A percentile compares a stretch with the other conserved stretches of the same genome.
Evolutionary conservation across 495 filamentous ascomycete species (phyloP).

Genomic region (Daldinia caldariorum): DNA sequence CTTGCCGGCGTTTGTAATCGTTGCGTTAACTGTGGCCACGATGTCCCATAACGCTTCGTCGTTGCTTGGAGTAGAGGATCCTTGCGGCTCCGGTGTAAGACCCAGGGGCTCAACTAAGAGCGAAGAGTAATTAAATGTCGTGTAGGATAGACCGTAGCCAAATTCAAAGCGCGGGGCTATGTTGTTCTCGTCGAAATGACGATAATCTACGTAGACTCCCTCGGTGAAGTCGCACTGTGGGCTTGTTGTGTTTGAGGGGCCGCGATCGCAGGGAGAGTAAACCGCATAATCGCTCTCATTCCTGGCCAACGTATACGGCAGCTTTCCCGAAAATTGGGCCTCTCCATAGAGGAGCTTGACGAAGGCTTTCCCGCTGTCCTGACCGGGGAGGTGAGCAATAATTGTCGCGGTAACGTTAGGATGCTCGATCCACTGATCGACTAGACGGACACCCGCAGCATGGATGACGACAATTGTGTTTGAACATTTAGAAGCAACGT

Average conservation of each 20-base stretch:
- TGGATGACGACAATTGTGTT: constrained; percentile 73
- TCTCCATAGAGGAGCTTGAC: constrained; percentile 69
- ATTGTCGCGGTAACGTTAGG: constrained; percentile 71
- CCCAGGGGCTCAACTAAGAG: constrained; percentile 50
- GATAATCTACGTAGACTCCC: constrained; percentile 72
- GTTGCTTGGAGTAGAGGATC: constrained; percentile 57
- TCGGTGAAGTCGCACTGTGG: constrained; percentile 72
- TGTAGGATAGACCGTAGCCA: constrained; percentile 76
- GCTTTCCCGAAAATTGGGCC: constrained; percentile 67
- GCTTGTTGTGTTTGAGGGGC: constrained; percentile 54
- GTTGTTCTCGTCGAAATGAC: constrained; percentile 70
- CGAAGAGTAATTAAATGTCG: constrained; percentile 65
- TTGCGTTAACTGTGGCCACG: constrained; percentile 64
- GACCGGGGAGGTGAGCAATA: constrained; percentile 68
- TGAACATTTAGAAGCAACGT: constrained; percentile 64
- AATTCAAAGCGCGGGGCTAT: constrained; percentile 75
- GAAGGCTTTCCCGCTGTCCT: constrained; percentile 67
- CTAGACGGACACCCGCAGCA: constrained; percentile 65
- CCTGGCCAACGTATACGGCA: constrained; percentile 75
- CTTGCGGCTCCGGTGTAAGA: constrained; percentile 49
- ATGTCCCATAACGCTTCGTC: constrained; percentile 70
- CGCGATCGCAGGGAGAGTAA: constrained; percentile 47
- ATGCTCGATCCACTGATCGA: constrained; percentile 68
- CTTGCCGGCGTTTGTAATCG: constrained; percentile 72
- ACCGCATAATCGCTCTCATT: constrained; percentile 69